These are phyloP conservation scores for Phalaenopsis hybrid DNA, from an alignment of 116 monocot species.

Conservation along the genomic window DNA sequence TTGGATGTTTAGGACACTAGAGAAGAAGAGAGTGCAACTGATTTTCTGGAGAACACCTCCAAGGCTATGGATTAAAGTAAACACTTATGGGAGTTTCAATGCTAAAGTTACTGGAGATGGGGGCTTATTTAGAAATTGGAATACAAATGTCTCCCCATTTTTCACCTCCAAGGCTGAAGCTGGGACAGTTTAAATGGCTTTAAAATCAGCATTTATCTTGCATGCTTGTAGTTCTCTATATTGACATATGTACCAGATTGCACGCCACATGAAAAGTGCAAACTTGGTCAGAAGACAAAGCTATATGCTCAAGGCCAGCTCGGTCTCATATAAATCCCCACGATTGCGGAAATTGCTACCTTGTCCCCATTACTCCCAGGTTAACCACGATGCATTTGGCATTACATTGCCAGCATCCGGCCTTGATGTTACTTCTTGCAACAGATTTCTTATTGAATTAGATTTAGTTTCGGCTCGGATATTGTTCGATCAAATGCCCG, in stretches of 20 bases:
- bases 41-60: too few species aligned
- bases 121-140: too few species aligned
- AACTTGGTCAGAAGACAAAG: neutral
- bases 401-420: neutral
- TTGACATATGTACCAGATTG: neutral
- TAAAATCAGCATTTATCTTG: too few species aligned
- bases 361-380: neutral
- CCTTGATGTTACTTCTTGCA: constrained; percentile 8
- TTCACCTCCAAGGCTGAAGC: too few species aligned
- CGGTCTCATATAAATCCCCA: constrained; percentile 6
- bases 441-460: constrained; percentile 24
- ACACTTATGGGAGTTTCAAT: too few species aligned
- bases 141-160: too few species aligned
- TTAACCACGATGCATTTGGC: neutral
- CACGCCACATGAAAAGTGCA: neutral
- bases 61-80: too few species aligned
- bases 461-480: constrained; percentile 29
- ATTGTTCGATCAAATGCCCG: constrained; percentile 51
- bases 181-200: too few species aligned
- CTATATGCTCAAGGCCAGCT: constrained; percentile 1
- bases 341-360: neutral
- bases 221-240: too few species aligned
- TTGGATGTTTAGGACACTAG: too few species aligned
- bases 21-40: too few species aligned
- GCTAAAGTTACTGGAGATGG: too few species aligned